Base-by-base conservation (phyloP, 2,329 filamentous ascomycete genomes). In the Aspergillus sp. region DNA sequence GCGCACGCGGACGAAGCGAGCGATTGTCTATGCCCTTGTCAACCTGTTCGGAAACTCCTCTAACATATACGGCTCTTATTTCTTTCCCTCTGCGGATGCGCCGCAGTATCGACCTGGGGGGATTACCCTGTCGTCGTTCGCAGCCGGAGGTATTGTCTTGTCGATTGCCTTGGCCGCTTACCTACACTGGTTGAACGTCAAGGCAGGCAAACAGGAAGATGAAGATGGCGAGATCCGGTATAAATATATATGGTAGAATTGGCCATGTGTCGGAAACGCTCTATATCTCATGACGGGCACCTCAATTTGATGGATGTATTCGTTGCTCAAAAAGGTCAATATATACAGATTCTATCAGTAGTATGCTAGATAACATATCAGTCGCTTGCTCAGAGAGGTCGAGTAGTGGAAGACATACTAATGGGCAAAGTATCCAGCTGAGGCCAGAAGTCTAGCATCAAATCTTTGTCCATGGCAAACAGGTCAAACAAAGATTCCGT, bases 351-450 rank as follows among this genome's bases (percentile, higher is more conserved):
- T 21, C 11, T 43, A 19, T 20, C 19, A 7, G n/a, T 20, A 13
- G 17, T 20, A 20, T 11, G 40, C 19, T 11, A 43, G 34, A 9
- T n/a, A 1, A 48, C n/a, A 10, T 29, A 29, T 29, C 7, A 29
- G 25, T 29, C 25, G 25, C 25, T 29, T 11, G 5, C 9, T 29
- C 7, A 1, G 11, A 10, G 9, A 29, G n/a, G n/a, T 29, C 7
- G 5, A 29, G 25, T 38, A n/a, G 34, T 10, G 14, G 34, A 11
- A 25, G 1, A 44, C 55, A 40, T 43, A 65, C 62, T 55, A 13
- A 56, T 62, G 13, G 63, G 63, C n/a, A 65, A 44, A n/a, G 61
- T 60, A 49, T 66, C 63, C 11, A 66, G 36, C 29, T 65, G 62
- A 2, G 63, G 59, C 63, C 63, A 66, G 44, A 66, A 64, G 11